Evolutionary conservation across 306 rosid genomes (phyloP).

Genomic region (Astragalus membranaceus): DNA sequence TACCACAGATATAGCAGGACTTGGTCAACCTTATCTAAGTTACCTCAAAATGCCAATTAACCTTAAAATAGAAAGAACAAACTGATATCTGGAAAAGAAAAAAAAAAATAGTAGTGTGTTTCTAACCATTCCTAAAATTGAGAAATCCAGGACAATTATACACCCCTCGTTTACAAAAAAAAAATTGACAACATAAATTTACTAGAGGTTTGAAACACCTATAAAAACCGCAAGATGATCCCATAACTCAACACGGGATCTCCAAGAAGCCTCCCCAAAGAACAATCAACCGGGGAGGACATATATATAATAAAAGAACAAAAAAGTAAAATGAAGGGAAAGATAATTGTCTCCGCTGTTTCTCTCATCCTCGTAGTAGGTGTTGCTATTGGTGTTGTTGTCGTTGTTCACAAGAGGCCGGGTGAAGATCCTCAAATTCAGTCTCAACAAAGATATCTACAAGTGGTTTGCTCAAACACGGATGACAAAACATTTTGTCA

Average conservation of each 20-base stretch:
- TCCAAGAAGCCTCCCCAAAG: background rate
- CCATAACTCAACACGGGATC: background rate
- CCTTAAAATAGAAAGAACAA: background rate
- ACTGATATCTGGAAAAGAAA: no score
- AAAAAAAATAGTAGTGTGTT: background rate
- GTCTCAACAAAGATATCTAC: slow-evolving; percentile 22
- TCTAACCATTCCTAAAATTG: background rate
- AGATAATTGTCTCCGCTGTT: slow-evolving; percentile 32
- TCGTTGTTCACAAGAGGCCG: slow-evolving; percentile 20
- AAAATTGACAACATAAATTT: background rate
- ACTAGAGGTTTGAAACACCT: background rate
- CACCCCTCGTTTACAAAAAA: background rate
- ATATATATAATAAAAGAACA: background rate
- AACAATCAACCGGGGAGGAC: background rate
- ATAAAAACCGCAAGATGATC: background rate
- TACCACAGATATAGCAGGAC: background rate
- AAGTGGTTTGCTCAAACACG: slow-evolving; percentile 31
- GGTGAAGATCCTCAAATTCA: background rate
- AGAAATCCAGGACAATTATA: background rate
- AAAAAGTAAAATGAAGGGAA: slow-evolving; percentile 29
- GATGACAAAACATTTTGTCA: slow-evolving; percentile 41
- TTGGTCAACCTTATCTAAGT: background rate
- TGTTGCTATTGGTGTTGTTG: slow-evolving; percentile 44
- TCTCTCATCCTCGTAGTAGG: slow-evolving; percentile 65
- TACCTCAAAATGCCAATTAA: no score